Conservation (phyloP, 805 yeast species). For the Wilhelminamyces savonicus region DNA sequence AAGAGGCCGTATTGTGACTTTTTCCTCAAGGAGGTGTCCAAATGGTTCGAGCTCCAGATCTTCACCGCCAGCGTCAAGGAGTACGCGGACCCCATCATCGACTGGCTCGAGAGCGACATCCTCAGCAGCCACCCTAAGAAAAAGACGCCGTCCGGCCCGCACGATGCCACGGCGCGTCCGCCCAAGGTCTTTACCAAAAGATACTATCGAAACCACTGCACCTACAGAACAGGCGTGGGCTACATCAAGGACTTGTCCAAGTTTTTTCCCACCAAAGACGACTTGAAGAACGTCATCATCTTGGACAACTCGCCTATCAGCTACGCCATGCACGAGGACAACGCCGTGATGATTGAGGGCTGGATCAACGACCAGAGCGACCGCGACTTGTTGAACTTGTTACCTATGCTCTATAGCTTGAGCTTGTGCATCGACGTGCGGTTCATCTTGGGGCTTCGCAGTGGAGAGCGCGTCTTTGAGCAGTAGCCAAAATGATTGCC, state of each 20-base stretch:
- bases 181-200: conserved; percentile 45
- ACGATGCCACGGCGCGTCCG: conserved; percentile 3
- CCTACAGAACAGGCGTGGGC: conserved; percentile 70
- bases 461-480: conserved; percentile 63
- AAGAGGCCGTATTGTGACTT: conserved; percentile 89
- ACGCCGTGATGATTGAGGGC: conserved; percentile 92
- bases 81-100: conserved; percentile 95
- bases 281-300: conserved; percentile 63
- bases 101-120: conserved; percentile 72
- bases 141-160: no score
- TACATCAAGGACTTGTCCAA: conserved; percentile 53
- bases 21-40: conserved; percentile 68
- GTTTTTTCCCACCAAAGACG: conserved; percentile 55
- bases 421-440: conserved; percentile 83
- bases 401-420: conserved; percentile 75
- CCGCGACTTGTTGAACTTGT: conserved; percentile 67
- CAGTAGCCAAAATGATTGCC: conserved; percentile 1
- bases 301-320: conserved; percentile 93
- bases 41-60: conserved; percentile 84
- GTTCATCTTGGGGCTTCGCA: conserved; percentile 63
- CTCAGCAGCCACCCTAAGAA: background rate
- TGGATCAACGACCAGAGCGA: conserved; percentile 98
- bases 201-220: conserved; percentile 76
- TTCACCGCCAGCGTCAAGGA: conserved; percentile 94
- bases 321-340: conserved; percentile 74